These are phyloP conservation scores for Fusarium secorum DNA, from an alignment of 2,329 filamentous ascomycete species.

Conservation along the genomic window DNA sequence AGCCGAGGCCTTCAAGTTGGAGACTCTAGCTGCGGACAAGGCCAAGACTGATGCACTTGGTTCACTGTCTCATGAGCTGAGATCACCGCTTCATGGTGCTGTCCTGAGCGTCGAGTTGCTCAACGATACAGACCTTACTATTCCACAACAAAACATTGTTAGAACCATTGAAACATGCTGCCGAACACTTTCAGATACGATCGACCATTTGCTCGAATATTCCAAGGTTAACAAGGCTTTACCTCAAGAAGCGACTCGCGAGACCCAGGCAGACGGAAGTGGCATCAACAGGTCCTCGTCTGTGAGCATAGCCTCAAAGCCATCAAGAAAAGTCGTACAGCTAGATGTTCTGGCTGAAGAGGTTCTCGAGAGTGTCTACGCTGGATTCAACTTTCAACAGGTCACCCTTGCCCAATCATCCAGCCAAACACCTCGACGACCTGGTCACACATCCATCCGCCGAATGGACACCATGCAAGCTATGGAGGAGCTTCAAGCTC, in stretches of 20 bases:
- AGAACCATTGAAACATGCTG: constrained; percentile 60
- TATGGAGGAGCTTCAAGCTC: constrained; percentile 32
- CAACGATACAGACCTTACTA: constrained; percentile 58
- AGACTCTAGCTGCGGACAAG: constrained; percentile 49
- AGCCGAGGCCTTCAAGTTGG: constrained; percentile 60
- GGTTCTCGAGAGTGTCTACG: constrained; percentile 56
- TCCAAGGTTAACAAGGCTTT: constrained; percentile 60
- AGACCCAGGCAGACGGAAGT: not conserved
- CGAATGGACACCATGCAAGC: constrained; percentile 54
- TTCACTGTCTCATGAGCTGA: constrained; percentile 67
- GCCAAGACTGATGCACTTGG: constrained; percentile 67
- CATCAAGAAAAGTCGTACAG: constrained; percentile 39
- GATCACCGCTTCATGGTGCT: constrained; percentile 68
- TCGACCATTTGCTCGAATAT: constrained; percentile 62
- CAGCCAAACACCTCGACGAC: not conserved
- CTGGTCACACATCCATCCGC: constrained; percentile 26
- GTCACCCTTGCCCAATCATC: constrained; percentile 33
- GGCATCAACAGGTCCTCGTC: not conserved
- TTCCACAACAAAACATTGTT: constrained; percentile 56
- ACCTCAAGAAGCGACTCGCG: not conserved
- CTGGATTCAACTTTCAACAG: constrained; percentile 53
- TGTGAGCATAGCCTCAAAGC: constrained; percentile 16
- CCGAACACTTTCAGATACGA: constrained; percentile 60
- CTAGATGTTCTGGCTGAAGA: constrained; percentile 55
- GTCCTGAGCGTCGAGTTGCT: constrained; percentile 62